Evolutionary conservation across 2,329 filamentous ascomycete species (phyloP), one percentile per base, ranked within the genome.

Genomic region (Colletotrichum spinosum): DNA sequence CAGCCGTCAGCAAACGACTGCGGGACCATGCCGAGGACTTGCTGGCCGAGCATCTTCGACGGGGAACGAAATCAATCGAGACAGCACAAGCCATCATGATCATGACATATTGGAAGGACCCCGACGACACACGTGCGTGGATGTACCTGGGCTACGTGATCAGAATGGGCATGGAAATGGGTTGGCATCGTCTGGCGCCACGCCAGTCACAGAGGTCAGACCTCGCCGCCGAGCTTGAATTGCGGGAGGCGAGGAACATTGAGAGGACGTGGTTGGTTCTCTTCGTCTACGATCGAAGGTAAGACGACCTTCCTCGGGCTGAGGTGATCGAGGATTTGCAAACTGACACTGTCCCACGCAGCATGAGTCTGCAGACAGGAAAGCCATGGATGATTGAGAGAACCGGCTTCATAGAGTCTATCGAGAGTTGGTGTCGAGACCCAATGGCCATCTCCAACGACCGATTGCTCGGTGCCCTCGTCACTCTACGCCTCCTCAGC

Each of bases 301-400:
- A 13, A 41, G 55, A 10, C 6, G 4, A 11, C 1, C 2, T 2
- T 11, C 38, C 3, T 5, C 15, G 4, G 0, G 15, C 9, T 6
- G 33, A 6, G 1, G 0, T 9, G 10, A 0, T 3, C 13, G 10
- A 3, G 2, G 11, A 11, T 17, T 10, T 2, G 25, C 51, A 11
- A 10, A 44, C 2, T 17, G 38, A 41, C 8, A 12, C 38, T 41
- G 13, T 5, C 4, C 12, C 2, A 9, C 13, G 42, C 35, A 80
- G 78, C 55, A 74, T 80, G 48, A 80, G 78, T 48, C 58, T 80
- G 5, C 79, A 81, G 62, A 74, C 78, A 1, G 79, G 78, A 5
- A 79, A 77, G 53, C 78, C 79, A 0, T 79, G 75, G 71, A 81
- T 81, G 79, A 79, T 80, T 33, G 77, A 79, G 39, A 70, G 75